Evolutionary conservation across 768 basidiomycete species (phyloP), one percentile per base, ranked within the genome.

Genomic region (Chlorophyllum brunneum): DNA sequence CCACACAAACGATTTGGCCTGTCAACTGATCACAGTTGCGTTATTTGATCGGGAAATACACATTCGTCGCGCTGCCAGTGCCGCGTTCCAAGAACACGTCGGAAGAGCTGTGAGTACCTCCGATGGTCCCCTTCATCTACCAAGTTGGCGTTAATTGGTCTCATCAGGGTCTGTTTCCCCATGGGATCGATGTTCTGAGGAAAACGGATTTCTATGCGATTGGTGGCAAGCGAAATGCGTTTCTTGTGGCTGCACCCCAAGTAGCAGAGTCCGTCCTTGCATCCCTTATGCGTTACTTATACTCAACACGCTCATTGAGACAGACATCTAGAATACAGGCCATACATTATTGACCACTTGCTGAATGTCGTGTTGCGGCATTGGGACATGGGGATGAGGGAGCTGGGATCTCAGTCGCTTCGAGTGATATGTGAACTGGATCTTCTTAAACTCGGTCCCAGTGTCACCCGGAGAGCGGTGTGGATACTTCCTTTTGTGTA

Each of bases 151-250:
- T 8, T 42, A 37, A 39, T 22, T 52, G 48, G 56, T 45, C 46
- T 59, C 56, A 48, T 24, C 61, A 98, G 95, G 85, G 80, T 55
- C 70, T 95, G 48, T 95, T 98, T 65, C 85, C 91, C 39, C 87
- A 95, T 69, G 97, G 97, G 1, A 97, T 99, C 56, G 92, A 93
- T 62, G 88, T 98, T 22, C 73, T 99, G 39, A 79, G 85, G 36
- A 89, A 91, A 65, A 91, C 90, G 0, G 97, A 99, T 70, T 98
- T 98, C 67, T 98, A 92, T 70, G 86, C 92, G 34, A 88, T 98
- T 54, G 90, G 93, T 59, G 75, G 92, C 22, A 73, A 92, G 47
- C 78, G 86, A 57, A 88, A 91, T 57, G 85, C 95, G 0, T 97
- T 93, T 64, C 69, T 91, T n/a, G 67, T 76, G 13, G 90, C 92